Evolutionary conservation across 75 land plant genomes (phyloP).

Genomic region (Picea sitchensis): DNA sequence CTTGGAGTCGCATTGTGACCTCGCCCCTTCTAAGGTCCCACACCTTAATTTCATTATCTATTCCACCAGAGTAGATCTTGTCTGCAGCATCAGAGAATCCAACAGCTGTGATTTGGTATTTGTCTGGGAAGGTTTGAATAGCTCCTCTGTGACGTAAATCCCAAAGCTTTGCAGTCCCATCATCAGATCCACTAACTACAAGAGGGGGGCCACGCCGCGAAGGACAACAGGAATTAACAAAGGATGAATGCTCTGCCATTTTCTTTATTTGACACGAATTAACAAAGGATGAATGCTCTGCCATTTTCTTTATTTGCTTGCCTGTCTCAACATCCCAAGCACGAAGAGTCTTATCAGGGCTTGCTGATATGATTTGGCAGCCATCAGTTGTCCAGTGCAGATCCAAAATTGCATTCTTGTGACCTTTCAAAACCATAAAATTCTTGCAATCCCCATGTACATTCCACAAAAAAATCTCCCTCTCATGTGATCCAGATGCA

Average conservation of each 20-base stretch:
- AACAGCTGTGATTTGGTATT: slow-evolving; percentile 92
- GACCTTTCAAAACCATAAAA: slow-evolving; percentile 94
- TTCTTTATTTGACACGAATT: slow-evolving; percentile 95
- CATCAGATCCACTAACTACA: slow-evolving; percentile 95
- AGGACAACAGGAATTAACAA: slow-evolving; percentile 91
- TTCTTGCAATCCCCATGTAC: slow-evolving; percentile 96
- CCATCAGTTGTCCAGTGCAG: slow-evolving; percentile 95
- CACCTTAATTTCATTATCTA: slow-evolving; percentile 94
- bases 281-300: slow-evolving; percentile 87
- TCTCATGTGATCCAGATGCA: slow-evolving; percentile 96
- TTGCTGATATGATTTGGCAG: slow-evolving; percentile 82
- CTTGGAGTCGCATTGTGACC: slow-evolving; percentile 90
- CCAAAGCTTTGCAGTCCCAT: slow-evolving; percentile 97
- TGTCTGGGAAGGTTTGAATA: slow-evolving; percentile 89
- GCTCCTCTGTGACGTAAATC: slow-evolving; percentile 96
- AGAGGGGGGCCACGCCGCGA: slow-evolving; percentile 90
- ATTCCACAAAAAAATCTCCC: slow-evolving; percentile 88
- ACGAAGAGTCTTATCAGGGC: slow-evolving; percentile 91
- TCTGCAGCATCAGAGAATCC: slow-evolving; percentile 94
- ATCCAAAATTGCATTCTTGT: slow-evolving; percentile 90
- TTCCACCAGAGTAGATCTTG: slow-evolving; percentile 89
- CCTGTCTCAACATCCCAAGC: slow-evolving; percentile 98
- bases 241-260: slow-evolving; percentile 90
- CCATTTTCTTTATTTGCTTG: slow-evolving; percentile 94
- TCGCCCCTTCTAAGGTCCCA: slow-evolving; percentile 94